Conservation (phyloP, 2,329 filamentous ascomycete genomes). For the Catunica adiposa region DNA sequence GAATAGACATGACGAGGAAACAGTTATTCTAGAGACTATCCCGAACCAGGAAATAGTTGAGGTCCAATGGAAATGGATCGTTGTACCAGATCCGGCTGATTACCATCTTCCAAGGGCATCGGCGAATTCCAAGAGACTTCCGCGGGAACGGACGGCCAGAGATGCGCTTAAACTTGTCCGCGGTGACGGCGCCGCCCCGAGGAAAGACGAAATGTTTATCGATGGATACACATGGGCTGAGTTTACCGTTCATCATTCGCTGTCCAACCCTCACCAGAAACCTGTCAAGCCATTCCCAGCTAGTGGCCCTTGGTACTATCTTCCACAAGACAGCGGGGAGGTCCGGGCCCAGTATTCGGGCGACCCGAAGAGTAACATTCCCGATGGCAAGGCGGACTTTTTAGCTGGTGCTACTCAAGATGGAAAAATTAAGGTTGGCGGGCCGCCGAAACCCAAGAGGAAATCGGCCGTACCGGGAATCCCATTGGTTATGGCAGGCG, state of each 20-base stretch:
- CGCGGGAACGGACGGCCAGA: conserved; percentile 44
- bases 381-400: conserved; percentile 57
- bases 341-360: conserved; percentile 83
- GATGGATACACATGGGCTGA: conserved; percentile 61
- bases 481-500: background rate
- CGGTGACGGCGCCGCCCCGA: conserved; percentile 42
- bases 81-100: conserved; percentile 54
- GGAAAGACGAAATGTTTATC: conserved; percentile 50
- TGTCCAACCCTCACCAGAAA: conserved; percentile 17
- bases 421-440: too few relatives aligned
- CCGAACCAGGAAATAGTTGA: conserved; percentile 66
- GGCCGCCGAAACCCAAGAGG: background rate
- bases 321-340: conserved; percentile 75
- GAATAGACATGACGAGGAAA: conserved; percentile 61
- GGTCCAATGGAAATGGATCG: conserved; percentile 70
- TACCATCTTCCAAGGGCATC: conserved; percentile 61
- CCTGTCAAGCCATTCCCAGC: conserved; percentile 24
- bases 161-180: conserved; percentile 44
- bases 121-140: conserved; percentile 52
- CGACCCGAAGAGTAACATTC: conserved; percentile 40
- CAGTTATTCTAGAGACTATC: conserved; percentile 62
- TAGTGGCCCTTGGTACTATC: conserved; percentile 63
- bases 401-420: conserved; percentile 47
- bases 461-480: background rate
- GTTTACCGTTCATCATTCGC: conserved; percentile 46